Base-by-base conservation (phyloP, 202 grass and related monocot genomes). In the Musa balbisiana region DNA sequence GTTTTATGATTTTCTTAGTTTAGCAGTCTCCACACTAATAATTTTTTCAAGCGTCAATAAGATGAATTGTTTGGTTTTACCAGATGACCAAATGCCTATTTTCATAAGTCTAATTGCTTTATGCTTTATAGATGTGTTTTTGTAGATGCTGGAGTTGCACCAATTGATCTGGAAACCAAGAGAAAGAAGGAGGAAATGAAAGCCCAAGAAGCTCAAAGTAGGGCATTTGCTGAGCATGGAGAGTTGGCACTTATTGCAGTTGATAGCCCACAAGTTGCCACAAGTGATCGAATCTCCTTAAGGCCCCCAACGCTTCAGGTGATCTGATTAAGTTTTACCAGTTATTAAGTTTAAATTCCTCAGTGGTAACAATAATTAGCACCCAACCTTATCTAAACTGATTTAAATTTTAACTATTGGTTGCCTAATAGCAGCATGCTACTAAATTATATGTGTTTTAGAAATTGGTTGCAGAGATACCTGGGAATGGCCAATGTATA, bases 251-350 rank as follows among this genome's bases (percentile, higher is more conserved):
- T 98, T 79, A 94, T 98, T 65, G 87, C 89, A 67, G 89, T 98
- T 67, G 95, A 98, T 82, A 84, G 50, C 71, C 87, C 86, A 74
- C 81, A 94, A 86, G 82, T 88, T 78, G 78, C 82, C 19, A 58
- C 81, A 24, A 94, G 80, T 76, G 89, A 98, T 66, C 85, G 88
- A 85, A 83, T 98, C 81, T 83, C 80, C 78, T 79, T 98, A 77
- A 98, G 91, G 74, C 91, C 91, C 72, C 89, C 95, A 73, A 98
- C 94, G 95, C 80, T 98, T 71, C 95, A 98, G 95, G 95, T 98
- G 49, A 76, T 14, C 27, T 33, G 13, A 84, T 84, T 69, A 9
- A 65, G 65, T 23, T 58, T 67, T 64, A 56, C 55, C 23, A 20
- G 50, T 75, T 75, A 58, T 64, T 51, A 54, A 3, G 60, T 55